Conservation (phyloP, 805 yeast species). For the Teunomyces barrocoloradensis region DNA sequence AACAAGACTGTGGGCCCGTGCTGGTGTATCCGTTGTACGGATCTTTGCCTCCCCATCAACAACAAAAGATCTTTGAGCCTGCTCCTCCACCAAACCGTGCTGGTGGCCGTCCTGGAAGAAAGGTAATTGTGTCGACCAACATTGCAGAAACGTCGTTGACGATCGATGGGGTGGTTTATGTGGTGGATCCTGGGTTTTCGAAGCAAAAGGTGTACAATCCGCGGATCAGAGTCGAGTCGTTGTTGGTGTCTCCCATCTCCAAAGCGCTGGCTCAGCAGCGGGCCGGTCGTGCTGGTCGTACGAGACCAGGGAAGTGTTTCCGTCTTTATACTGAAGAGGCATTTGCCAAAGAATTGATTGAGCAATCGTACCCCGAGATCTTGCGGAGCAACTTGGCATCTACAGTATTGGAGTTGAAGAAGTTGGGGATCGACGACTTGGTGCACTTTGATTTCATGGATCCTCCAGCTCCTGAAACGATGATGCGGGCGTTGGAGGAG, state of each 20-base stretch:
- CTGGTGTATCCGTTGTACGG: constrained; percentile 93
- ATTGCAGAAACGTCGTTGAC: constrained; percentile 98
- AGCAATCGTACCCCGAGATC: constrained; percentile 95
- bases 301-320: constrained; percentile 97
- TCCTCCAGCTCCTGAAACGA: constrained; percentile 99
- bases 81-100: constrained; percentile 74
- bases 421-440: constrained; percentile 90
- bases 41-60: constrained; percentile 93
- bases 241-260: constrained; percentile 92
- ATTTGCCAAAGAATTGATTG: constrained; percentile 86
- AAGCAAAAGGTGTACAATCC: constrained; percentile 97
- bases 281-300: constrained; percentile 99
- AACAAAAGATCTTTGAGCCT: constrained; percentile 87
- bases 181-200: constrained; percentile 95
- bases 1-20: constrained; percentile 86
- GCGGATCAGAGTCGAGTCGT: constrained; percentile 89
- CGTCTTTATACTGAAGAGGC: constrained; percentile 96
- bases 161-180: constrained; percentile 95
- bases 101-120: constrained; percentile 91
- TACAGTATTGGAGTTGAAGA: constrained; percentile 89
- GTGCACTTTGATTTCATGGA: constrained; percentile 99
- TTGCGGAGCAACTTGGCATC: constrained; percentile 85
- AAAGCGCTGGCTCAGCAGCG: constrained; percentile 98
- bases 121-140: constrained; percentile 87
- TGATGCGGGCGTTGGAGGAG: constrained; percentile 98